Base-by-base conservation (phyloP, 2,329 filamentous ascomycete genomes). In the Trichoderma sp. region DNA sequence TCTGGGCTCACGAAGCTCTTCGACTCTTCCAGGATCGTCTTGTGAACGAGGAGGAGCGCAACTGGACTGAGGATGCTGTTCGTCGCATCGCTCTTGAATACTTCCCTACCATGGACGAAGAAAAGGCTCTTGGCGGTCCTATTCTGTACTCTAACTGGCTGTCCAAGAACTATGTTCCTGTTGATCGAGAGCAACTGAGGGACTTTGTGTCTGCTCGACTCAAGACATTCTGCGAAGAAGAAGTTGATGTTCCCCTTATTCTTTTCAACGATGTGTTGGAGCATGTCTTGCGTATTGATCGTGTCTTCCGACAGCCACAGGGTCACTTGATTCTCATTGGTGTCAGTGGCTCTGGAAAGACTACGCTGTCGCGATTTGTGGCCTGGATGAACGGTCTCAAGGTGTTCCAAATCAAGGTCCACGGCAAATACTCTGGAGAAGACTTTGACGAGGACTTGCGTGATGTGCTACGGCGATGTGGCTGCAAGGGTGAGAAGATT, bases 381-480 rank as follows among this genome's bases (percentile, higher is more conserved):
- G 96, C 96, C 58, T 99, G 96, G 96, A 99, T 99, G 96, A 99
- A 99, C 76, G 96, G 96, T 70, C 86, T 99, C 71, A 97, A 95
- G 79, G 94, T 99, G 52, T 99, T 97, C 86, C 96, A 99, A 82
- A 99, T 99, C 86, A 99, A 99, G 85, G 96, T 99, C 0, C 96
- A 99, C 76, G 96, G 96, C 73, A 97, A 95, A 78, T 99, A 99
- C 82, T 97, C 96, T 19, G 92, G 92, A 1, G 96, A 98, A 78
- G 96, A 99, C 82, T 99, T 99, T 77, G 96, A 99, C 77, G 96
- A 99, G 70, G 96, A 99, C 79, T 84, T 99, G 43, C 89, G 96
- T 73, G 95, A 94, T 77, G 96, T 99, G 10, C 88, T 99, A 52
- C 91, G 96, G 57, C 89, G 96, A 69, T 96, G 93, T 75, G 96